Conservation (phyloP, 495 filamentous ascomycete genomes). For the Penicillium pulvis region DNA sequence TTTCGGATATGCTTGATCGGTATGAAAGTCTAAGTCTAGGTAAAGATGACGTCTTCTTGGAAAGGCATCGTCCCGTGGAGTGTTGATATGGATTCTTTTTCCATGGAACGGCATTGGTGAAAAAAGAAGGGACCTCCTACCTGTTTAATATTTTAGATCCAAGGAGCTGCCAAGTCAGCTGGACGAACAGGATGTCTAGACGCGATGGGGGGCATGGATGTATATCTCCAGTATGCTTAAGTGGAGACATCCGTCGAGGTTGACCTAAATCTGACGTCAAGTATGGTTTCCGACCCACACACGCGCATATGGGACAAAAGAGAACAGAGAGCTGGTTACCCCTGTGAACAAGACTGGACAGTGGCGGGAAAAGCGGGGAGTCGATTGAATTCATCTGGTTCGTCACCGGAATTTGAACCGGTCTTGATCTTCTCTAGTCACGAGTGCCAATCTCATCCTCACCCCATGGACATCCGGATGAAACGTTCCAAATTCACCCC, state of each 20-base stretch:
- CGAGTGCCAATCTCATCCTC: not conserved
- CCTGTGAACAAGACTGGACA: not conserved
- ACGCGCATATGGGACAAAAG: not conserved
- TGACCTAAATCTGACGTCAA: conserved; percentile 7
- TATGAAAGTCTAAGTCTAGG: conserved; percentile 23
- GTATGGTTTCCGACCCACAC: not conserved
- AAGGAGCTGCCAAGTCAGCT: not conserved
- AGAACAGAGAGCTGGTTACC: not conserved
- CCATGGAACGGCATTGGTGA: not conserved
- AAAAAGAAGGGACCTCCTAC: not conserved
- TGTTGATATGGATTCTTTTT: conserved; percentile 1
- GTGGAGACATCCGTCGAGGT: not conserved
- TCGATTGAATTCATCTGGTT: not conserved
- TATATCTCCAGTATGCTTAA: not conserved
- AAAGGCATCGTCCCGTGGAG: not conserved
- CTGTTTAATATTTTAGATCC: not conserved
- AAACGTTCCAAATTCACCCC: no score
- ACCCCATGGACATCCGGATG: no score
- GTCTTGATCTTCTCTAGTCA: not conserved
- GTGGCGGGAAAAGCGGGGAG: conserved; percentile 1
- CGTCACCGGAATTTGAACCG: not conserved
- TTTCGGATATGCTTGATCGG: conserved; percentile 47
- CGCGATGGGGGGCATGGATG: not conserved
- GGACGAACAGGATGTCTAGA: no score
- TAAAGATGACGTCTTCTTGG: conserved; percentile 4